phyloP scores from a whole-genome alignment of 2,329 filamentous ascomycete species.

The Cladophialophora immunda region DNA sequence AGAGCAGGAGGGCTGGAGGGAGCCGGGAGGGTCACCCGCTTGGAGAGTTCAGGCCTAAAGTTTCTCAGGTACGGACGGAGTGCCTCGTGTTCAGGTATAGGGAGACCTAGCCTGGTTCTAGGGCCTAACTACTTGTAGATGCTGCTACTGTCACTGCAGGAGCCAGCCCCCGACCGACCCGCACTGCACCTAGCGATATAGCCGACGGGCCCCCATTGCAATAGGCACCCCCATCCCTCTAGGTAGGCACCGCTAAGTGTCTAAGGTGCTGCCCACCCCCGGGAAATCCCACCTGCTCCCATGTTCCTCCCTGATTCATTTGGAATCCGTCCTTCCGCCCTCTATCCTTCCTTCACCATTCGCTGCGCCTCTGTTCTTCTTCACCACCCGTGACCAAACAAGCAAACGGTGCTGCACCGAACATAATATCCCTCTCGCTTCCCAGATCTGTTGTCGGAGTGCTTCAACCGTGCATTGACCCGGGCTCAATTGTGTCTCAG shows the following conservation, averaged over 20 bases:
- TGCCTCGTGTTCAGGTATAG: too few species aligned
- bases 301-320: not conserved
- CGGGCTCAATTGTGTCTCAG: not conserved
- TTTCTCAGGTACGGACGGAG: conserved; percentile 1
- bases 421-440: not conserved
- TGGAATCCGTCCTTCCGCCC: not conserved
- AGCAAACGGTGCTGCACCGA: not conserved
- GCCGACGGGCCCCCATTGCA: not conserved
- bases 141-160: not conserved
- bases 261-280: not conserved
- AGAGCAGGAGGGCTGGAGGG: not conserved
- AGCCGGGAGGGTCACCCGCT: not conserved
- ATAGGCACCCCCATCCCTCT: not conserved
- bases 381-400: not conserved
- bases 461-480: not conserved
- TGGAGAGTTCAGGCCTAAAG: not conserved
- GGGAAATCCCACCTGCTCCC: not conserved
- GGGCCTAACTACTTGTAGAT: not conserved
- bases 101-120: too few species aligned
- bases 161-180: not conserved
- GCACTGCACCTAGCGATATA: not conserved
- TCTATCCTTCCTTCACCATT: not conserved
- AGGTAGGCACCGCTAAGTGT: too few species aligned
- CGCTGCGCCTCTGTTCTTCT: not conserved
- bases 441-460: not conserved